Conservation (phyloP, 495 filamentous ascomycete genomes). For the Aspergillus sclerotioniger region DNA sequence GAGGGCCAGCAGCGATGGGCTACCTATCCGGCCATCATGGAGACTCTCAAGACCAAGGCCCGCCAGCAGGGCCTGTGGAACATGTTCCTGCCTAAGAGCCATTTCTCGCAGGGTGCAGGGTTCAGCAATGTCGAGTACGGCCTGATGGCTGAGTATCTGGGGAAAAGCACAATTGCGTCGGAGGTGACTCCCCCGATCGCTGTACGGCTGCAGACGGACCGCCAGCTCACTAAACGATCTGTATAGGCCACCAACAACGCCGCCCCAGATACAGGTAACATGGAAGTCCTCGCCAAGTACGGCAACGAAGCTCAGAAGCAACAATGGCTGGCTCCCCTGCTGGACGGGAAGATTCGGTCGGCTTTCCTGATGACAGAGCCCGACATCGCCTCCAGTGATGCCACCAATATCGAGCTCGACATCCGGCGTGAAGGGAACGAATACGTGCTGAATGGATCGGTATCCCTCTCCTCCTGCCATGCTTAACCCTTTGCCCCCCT, state of each 20-base stretch:
- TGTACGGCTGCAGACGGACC: neutral
- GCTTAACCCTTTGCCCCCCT: neutral
- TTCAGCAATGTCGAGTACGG: slow-evolving; percentile 91
- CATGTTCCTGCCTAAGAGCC: slow-evolving; percentile 91
- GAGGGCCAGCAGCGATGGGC: slow-evolving; percentile 72
- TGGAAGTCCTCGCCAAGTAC: slow-evolving; percentile 94
- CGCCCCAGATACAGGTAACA: slow-evolving; percentile 91
- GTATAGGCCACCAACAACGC: slow-evolving; percentile 78
- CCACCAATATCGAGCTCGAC: slow-evolving; percentile 79
- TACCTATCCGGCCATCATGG: slow-evolving; percentile 74
- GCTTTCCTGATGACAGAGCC: slow-evolving; percentile 96
- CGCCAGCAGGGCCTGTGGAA: slow-evolving; percentile 92
- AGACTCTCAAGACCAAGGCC: slow-evolving; percentile 84
- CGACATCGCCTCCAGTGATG: slow-evolving; percentile 80
- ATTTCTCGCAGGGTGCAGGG: slow-evolving; percentile 91
- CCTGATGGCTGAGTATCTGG: slow-evolving; percentile 87
- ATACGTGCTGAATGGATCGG: slow-evolving; percentile 82
- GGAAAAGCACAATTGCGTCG: slow-evolving; percentile 72
- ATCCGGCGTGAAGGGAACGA: slow-evolving; percentile 78
- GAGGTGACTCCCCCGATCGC: slow-evolving; percentile 48
- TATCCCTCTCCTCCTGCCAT: slow-evolving; percentile 36
- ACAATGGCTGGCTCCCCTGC: slow-evolving; percentile 77
- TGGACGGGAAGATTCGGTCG: slow-evolving; percentile 82
- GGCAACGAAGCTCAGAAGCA: slow-evolving; percentile 87
- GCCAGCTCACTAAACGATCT: neutral